These are phyloP conservation scores for Cladosporium sp. DNA, from an alignment of 2,329 filamentous ascomycete species.

Conservation along the genomic window DNA sequence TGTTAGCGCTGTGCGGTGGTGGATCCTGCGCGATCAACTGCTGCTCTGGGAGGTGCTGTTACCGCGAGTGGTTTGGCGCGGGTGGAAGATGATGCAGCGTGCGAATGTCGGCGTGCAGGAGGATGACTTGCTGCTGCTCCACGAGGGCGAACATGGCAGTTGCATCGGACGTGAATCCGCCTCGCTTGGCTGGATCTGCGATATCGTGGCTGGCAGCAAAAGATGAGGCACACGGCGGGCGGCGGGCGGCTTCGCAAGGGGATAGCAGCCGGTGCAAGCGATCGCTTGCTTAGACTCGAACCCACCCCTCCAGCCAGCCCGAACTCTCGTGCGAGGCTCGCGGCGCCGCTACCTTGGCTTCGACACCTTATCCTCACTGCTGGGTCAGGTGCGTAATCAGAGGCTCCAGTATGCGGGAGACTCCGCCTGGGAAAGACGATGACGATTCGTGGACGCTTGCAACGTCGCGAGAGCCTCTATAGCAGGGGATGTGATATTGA, in stretches of 20 bases:
- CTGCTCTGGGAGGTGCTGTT: background rate
- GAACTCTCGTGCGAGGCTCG: background rate
- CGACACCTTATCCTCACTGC: background rate
- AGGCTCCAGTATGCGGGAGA: background rate
- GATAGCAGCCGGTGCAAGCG: background rate
- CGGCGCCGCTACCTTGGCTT: background rate
- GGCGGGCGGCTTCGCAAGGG: background rate
- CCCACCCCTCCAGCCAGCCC: background rate
- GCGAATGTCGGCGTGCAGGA: background rate
- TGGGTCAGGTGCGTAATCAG: background rate
- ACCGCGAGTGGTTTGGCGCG: background rate
- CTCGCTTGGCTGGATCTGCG: background rate
- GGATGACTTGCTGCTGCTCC: background rate
- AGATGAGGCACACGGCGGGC: background rate
- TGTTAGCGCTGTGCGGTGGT: slow-evolving; percentile 1
- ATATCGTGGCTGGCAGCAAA: background rate
- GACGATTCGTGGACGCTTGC: background rate
- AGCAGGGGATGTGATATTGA: background rate
- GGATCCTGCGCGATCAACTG: background rate
- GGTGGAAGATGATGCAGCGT: background rate
- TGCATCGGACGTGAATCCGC: background rate
- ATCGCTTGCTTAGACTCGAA: background rate
- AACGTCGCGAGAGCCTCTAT: background rate
- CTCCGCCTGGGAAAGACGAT: background rate
- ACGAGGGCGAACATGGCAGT: background rate